A percentile compares a stretch with the other conserved stretches of the same genome.
phyloP scores from a whole-genome alignment of 2,329 filamentous ascomycete species.

The Fusarium nygamai region DNA sequence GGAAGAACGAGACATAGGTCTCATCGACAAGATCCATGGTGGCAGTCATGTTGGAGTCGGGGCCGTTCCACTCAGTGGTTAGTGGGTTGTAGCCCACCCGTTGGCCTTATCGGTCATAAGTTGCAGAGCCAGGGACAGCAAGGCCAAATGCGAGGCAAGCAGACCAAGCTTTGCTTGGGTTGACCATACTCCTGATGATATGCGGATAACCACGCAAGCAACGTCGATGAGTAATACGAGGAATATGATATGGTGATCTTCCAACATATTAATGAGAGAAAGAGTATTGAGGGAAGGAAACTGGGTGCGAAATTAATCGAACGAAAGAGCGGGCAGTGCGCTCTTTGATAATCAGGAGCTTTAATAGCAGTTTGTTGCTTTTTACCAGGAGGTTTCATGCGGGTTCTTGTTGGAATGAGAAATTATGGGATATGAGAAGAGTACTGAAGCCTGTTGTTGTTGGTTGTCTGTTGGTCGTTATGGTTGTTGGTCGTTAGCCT shows the following conservation, averaged over 20 bases:
- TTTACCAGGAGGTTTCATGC: accelerated
- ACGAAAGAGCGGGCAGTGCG: not conserved
- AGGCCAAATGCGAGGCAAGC: not conserved
- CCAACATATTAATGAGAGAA: not conserved
- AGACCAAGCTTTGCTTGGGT: not conserved
- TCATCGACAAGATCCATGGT: not conserved
- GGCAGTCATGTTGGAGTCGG: not conserved
- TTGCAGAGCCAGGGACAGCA: not conserved
- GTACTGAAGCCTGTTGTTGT: not conserved
- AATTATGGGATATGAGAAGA: not conserved
- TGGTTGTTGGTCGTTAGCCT: not conserved
- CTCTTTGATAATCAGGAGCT: not conserved
- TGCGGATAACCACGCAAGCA: not conserved
- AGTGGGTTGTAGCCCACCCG: not conserved
- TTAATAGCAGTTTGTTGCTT: not conserved
- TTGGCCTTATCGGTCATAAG: not conserved
- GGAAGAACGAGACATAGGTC: not conserved
- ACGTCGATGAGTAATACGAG: not conserved
- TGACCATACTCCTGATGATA: not conserved
- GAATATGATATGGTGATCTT: not conserved
- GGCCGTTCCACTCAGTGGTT: not conserved
- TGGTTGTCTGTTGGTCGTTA: not conserved
- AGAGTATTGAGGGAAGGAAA: not conserved
- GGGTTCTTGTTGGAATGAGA: accelerated
- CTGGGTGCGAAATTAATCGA: not conserved